These are phyloP conservation scores for Pleurotus sapidus DNA, from an alignment of 768 basidiomycete genomes.

Conservation along the genomic window DNA sequence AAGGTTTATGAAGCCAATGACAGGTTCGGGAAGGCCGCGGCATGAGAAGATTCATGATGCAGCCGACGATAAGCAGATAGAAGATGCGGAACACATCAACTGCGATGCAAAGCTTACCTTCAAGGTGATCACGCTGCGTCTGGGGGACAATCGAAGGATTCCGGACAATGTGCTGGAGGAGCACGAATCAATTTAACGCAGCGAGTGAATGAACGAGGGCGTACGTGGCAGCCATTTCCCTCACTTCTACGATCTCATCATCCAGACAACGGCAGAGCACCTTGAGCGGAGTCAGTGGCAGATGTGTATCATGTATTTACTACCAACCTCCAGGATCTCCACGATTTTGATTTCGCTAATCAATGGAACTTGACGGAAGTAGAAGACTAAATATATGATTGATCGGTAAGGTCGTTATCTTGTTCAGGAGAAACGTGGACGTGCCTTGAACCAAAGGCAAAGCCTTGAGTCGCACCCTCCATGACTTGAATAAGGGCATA, in stretches of 20 bases:
- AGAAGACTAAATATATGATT: conserved; percentile 53
- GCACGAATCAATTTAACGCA: background rate
- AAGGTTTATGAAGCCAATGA: background rate
- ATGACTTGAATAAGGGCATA: conserved; percentile 50
- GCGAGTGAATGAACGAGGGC: conserved; percentile 17
- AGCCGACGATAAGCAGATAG: no score
- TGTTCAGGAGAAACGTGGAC: conserved; percentile 9
- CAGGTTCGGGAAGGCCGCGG: no score
- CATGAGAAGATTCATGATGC: no score
- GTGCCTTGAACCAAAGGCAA: conserved; percentile 79
- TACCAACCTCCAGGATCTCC: conserved; percentile 72
- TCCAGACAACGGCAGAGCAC: conserved; percentile 79
- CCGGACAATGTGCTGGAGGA: conserved; percentile 70
- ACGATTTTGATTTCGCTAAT: conserved; percentile 74
- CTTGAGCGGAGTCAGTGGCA: conserved; percentile 25
- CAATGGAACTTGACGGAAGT: conserved; percentile 86
- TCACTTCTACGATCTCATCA: conserved; percentile 86
- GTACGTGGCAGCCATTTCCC: conserved; percentile 85
- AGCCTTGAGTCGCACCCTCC: conserved; percentile 84
- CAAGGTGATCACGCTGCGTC: conserved; percentile 70
- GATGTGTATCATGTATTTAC: no score
- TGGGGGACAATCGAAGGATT: conserved; percentile 77
- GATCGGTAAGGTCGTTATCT: background rate
- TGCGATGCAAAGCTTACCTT: conserved; percentile 39
- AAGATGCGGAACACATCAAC: no score